Evolutionary conservation across 371 early-diverging fungal genomes (phyloP).

Genomic region (Mortierella polycephala): DNA sequence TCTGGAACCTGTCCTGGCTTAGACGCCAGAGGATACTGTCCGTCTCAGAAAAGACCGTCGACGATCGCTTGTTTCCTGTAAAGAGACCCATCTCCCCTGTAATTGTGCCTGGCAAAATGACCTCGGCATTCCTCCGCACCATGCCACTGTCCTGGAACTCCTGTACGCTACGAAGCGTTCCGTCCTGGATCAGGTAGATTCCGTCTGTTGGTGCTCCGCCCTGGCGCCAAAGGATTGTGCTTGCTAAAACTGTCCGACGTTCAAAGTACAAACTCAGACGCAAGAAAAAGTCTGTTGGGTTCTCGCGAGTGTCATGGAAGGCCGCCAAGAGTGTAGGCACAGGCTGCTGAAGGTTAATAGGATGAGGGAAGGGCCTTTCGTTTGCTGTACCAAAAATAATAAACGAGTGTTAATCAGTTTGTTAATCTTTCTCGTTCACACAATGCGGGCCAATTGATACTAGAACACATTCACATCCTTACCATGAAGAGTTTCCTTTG

Average conservation of each 20-base stretch:
- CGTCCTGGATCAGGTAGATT: constrained; percentile 82
- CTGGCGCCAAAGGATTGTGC: constrained; percentile 71
- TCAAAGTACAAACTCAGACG: constrained; percentile 72
- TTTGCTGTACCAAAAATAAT: constrained; percentile 9
- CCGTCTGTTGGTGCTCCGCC: constrained; percentile 70
- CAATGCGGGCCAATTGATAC: background rate
- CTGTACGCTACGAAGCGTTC: constrained; percentile 73
- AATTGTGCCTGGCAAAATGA: constrained; percentile 80
- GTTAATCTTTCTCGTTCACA: background rate
- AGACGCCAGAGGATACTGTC: constrained; percentile 77
- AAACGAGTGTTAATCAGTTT: background rate
- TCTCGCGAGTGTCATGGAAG: constrained; percentile 63
- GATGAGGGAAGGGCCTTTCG: constrained; percentile 28
- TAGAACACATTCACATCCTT: constrained; percentile 2
- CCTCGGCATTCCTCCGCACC: constrained; percentile 60
- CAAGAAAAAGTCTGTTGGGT: constrained; percentile 65
- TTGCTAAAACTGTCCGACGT: constrained; percentile 60
- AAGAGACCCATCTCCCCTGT: constrained; percentile 83
- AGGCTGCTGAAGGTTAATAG: constrained; percentile 56
- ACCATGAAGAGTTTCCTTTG: constrained; percentile 52
- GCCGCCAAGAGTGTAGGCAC: constrained; percentile 74
- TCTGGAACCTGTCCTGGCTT: constrained; percentile 63
- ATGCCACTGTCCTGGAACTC: constrained; percentile 58
- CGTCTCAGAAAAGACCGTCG: constrained; percentile 72
- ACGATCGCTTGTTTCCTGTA: constrained; percentile 63